Conservation (phyloP, 164 flowering plant genomes). For the Tetracentron sinense region DNA sequence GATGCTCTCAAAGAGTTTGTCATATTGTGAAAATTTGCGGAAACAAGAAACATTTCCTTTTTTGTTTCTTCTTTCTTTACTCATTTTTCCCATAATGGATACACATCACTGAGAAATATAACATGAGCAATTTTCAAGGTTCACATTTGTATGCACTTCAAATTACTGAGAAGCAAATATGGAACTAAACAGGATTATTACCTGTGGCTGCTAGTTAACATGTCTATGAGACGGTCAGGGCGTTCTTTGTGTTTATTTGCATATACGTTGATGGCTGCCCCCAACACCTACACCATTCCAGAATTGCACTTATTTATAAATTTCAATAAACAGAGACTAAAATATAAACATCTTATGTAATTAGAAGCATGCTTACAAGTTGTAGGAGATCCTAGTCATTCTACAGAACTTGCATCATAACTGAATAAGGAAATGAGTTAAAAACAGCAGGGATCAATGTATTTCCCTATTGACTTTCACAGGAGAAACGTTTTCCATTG, state of each 20-base stretch:
- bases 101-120: not conserved
- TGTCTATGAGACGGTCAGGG: constrained; percentile 96
- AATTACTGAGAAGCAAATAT: not conserved
- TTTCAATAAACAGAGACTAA: not conserved
- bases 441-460: too few relatives aligned
- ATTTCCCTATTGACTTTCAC: not conserved
- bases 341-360: not conserved
- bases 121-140: not conserved
- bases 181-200: constrained; percentile 18
- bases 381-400: not conserved
- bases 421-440: too few relatives aligned
- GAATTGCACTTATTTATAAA: not conserved
- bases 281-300: constrained; percentile 63
- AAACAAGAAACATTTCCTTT: too few relatives aligned
- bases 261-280: constrained; percentile 95
- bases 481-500: not conserved
- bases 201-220: constrained; percentile 98
- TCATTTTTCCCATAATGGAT: not conserved
- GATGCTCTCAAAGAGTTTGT: not conserved
- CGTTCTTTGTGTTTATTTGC: constrained; percentile 97
- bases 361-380: not conserved
- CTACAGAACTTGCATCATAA: not conserved
- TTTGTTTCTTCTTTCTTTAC: too few relatives aligned
- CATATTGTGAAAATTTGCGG: not conserved
- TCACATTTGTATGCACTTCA: not conserved